Percentiles rank a stretch among this genome's conserved stretches.
phyloP scores from a whole-genome alignment of 495 filamentous ascomycete genomes.

The Elaphomyces granulatus region DNA sequence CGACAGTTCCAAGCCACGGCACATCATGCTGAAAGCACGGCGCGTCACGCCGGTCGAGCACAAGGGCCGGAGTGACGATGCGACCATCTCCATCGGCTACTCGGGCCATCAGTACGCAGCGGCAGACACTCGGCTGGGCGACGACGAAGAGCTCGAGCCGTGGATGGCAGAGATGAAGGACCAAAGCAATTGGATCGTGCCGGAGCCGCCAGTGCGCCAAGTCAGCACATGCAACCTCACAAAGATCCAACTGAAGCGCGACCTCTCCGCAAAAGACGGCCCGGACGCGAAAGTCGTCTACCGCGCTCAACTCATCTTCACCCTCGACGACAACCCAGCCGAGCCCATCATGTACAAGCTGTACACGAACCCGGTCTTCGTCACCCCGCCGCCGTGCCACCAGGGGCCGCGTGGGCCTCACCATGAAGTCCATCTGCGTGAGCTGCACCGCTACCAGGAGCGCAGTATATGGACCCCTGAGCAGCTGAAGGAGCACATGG shows the following conservation, averaged over 20 bases:
- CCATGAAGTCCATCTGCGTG: too few relatives aligned
- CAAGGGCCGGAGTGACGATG: not conserved
- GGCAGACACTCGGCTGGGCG: not conserved
- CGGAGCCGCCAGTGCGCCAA: not conserved
- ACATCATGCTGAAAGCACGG: not conserved
- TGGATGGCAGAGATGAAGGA: not conserved
- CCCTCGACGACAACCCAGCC: too few relatives aligned
- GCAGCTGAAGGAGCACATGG: conserved; percentile 1
- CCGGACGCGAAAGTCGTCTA: not conserved
- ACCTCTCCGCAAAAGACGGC: conserved; percentile 2
- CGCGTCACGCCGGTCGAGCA: conserved; percentile 1
- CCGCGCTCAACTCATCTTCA: conserved; percentile 4
- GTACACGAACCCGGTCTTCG: conserved; percentile 5
- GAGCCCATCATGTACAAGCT: not conserved
- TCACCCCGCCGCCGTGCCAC: not conserved
- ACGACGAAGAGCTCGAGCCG: not conserved
- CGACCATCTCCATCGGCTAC: not conserved
- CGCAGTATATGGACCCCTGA: conserved; percentile 1
- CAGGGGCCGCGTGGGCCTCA: conserved; percentile 4
- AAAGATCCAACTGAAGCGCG: conserved; percentile 1
- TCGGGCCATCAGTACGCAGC: not conserved
- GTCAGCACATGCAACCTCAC: conserved; percentile 1
- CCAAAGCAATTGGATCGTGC: not conserved
- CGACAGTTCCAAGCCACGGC: not conserved
- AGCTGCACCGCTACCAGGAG: not conserved